These are phyloP conservation scores for Parastagonospora avenae DNA, from an alignment of 2,329 filamentous ascomycete genomes.

Conservation along the genomic window DNA sequence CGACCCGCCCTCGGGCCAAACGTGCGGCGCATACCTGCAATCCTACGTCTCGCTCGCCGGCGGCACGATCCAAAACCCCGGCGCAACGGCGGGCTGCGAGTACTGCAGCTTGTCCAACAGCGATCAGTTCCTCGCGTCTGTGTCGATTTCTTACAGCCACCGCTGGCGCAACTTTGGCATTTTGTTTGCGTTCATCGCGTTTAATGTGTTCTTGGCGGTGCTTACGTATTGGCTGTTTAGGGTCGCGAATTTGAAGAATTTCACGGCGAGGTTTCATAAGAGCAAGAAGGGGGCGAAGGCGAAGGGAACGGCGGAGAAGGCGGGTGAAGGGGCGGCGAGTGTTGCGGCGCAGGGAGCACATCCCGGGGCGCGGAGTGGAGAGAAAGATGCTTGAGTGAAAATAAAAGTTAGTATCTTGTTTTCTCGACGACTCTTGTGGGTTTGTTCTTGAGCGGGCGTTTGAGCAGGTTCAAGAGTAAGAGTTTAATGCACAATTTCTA, in stretches of 20 bases:
- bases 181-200: constrained; percentile 68
- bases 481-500: no score
- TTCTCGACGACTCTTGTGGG: no score
- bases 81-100: constrained; percentile 53
- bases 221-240: constrained; percentile 60
- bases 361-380: constrained; percentile 20
- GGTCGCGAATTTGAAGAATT: constrained; percentile 29
- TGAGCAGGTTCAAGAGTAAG: no score
- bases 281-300: constrained; percentile 24
- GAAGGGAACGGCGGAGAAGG: constrained; percentile 18
- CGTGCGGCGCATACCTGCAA: constrained; percentile 53
- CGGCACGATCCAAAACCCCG: constrained; percentile 49
- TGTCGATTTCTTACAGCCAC: constrained; percentile 52
- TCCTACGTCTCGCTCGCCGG: constrained; percentile 49
- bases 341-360: constrained; percentile 23
- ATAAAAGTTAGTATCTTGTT: constrained; percentile 1
- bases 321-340: constrained; percentile 9
- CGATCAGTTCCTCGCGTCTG: constrained; percentile 54
- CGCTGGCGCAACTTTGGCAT: constrained; percentile 74
- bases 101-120: constrained; percentile 56
- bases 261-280: constrained; percentile 19
- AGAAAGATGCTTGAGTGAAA: constrained; percentile 16
- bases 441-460: no score
- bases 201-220: constrained; percentile 66
- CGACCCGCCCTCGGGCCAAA: constrained; percentile 48